phyloP scores from a whole-genome alignment of 176 grass and related monocot species.

The Hordeum vulgare region DNA sequence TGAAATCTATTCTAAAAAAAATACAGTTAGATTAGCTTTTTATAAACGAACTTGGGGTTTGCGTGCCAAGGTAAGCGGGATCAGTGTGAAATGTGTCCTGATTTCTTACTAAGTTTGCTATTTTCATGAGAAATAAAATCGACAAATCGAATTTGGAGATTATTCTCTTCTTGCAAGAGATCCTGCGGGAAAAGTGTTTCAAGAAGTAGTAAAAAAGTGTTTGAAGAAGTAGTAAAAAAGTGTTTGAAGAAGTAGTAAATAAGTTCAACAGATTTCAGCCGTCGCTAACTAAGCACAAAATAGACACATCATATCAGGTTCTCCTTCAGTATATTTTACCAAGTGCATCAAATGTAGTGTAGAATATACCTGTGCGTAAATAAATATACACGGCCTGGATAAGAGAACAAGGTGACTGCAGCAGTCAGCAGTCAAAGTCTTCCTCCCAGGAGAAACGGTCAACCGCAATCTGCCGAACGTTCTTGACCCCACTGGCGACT shows the following conservation, averaged over 20 bases:
- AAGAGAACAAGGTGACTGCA: neutral
- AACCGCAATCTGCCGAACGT: neutral
- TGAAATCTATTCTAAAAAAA: no score
- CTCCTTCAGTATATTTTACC: neutral
- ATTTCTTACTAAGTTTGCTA: neutral
- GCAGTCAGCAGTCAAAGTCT: conserved; percentile 17
- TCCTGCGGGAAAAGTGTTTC: no score
- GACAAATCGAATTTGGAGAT: no score
- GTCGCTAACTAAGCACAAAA: neutral
- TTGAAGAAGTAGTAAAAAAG: no score
- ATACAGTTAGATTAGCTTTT: no score
- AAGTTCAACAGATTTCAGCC: neutral
- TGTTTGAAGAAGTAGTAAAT: no score
- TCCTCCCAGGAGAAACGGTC: neutral
- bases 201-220: no score
- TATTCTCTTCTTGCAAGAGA: no score
- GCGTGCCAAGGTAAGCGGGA: no score
- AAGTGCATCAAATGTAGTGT: neutral
- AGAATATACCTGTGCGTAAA: neutral
- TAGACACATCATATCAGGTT: neutral
- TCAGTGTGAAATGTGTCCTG: neutral
- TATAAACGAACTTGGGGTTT: no score
- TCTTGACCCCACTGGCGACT: conserved; percentile 30
- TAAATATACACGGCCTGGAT: neutral
- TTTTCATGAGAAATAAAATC: neutral